Evolutionary conservation across 2,329 filamentous ascomycete genomes (phyloP).

Genomic region (Pseudogymnoascus sp.): DNA sequence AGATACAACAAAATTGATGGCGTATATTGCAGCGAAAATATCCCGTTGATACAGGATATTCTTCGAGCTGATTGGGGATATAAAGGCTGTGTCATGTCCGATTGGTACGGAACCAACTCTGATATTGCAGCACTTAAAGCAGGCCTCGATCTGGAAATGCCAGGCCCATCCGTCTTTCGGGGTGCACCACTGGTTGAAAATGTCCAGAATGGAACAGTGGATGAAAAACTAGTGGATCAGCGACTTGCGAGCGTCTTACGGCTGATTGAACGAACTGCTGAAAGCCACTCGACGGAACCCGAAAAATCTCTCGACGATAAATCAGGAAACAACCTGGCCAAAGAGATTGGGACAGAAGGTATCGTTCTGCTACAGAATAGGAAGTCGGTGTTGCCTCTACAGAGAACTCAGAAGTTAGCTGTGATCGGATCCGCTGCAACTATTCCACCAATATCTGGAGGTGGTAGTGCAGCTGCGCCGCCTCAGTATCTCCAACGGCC

Average conservation of each 20-base stretch:
- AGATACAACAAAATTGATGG: conserved; percentile 28
- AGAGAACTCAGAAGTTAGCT: conserved; percentile 11
- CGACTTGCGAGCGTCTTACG: conserved; percentile 10
- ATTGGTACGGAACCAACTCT: conserved; percentile 28
- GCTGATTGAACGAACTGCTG: conserved; percentile 10
- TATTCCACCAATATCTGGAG: conserved; percentile 17
- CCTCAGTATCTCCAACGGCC: conserved; percentile 20
- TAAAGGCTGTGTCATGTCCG: conserved; percentile 28
- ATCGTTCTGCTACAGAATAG: conserved; percentile 24
- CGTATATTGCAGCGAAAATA: conserved; percentile 24
- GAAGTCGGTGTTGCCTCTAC: conserved; percentile 19
- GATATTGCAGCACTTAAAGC: conserved; percentile 22
- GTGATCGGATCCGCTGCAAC: conserved; percentile 21
- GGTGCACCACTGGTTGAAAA: conserved; percentile 14
- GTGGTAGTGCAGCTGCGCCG: conserved; percentile 21
- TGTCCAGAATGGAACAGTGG: not conserved
- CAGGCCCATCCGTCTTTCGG: conserved; percentile 24
- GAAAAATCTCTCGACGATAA: conserved; percentile 16
- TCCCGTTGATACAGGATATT: conserved; percentile 23
- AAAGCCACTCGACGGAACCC: not conserved
- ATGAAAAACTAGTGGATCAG: conserved; percentile 11
- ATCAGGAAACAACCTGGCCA: conserved; percentile 34
- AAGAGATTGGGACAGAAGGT: conserved; percentile 26
- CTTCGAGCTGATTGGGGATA: conserved; percentile 28
- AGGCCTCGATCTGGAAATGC: conserved; percentile 31